These are phyloP conservation scores for Alternaria sp. DNA, from an alignment of 2,329 filamentous ascomycete genomes.

Conservation along the genomic window DNA sequence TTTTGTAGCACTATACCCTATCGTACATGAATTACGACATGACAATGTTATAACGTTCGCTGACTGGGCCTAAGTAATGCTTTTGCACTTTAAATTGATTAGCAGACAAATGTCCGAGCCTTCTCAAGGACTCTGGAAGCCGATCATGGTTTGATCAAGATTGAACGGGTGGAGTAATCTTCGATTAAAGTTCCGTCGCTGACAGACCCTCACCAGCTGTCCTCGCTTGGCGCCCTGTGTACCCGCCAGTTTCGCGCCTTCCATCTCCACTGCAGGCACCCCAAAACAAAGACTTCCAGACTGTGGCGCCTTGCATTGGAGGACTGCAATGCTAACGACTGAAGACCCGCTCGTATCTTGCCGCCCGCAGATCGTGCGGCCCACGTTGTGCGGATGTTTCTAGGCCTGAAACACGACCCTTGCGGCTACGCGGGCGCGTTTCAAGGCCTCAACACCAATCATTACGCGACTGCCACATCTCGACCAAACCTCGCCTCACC, in stretches of 20 bases:
- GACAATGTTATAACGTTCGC: background rate
- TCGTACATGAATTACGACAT: background rate
- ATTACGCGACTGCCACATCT: slow-evolving; percentile 38
- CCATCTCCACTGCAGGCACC: slow-evolving; percentile 1
- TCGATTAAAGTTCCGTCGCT: slow-evolving; percentile 10
- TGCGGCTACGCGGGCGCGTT: slow-evolving; percentile 34
- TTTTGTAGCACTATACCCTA: slow-evolving; percentile 5
- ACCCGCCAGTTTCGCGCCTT: slow-evolving; percentile 2
- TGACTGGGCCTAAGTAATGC: background rate
- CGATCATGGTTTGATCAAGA: slow-evolving; percentile 6
- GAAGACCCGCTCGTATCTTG: slow-evolving; percentile 30
- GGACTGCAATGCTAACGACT: slow-evolving; percentile 26
- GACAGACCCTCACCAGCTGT: background rate
- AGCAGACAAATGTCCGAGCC: background rate
- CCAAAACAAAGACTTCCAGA: slow-evolving; percentile 9
- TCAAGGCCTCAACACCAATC: slow-evolving; percentile 45
- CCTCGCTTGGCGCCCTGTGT: slow-evolving; percentile 11
- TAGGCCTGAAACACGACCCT: slow-evolving; percentile 43
- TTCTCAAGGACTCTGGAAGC: background rate
- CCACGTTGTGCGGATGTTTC: slow-evolving; percentile 31
- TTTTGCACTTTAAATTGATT: background rate
- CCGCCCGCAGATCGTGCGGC: slow-evolving; percentile 40
- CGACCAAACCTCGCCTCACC: slow-evolving; percentile 40
- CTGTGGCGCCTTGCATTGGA: slow-evolving; percentile 17
- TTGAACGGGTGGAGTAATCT: slow-evolving; percentile 4